Evolutionary conservation across 2,329 filamentous ascomycete species (phyloP).

Genomic region (Fonsecaea nubica): DNA sequence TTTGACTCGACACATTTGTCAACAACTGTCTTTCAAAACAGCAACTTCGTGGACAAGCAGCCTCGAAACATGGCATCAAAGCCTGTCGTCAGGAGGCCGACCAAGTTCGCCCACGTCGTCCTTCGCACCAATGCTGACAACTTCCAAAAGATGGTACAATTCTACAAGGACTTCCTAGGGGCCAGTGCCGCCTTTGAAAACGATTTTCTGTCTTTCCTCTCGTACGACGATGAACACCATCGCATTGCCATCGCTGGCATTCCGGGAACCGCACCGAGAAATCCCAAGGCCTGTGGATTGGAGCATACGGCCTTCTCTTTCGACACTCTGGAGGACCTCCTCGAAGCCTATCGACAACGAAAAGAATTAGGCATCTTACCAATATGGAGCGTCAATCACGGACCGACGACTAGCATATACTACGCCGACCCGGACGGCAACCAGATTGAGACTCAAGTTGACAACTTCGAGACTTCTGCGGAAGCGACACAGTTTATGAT

Average conservation of each 20-base stretch:
- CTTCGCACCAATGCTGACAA: constrained; percentile 21
- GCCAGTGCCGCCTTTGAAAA: constrained; percentile 13
- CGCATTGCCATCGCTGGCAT: constrained; percentile 51
- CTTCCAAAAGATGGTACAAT: constrained; percentile 16
- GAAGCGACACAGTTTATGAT: constrained; percentile 15
- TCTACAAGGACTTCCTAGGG: constrained; percentile 22
- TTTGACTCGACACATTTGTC: too few relatives aligned
- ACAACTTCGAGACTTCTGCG: constrained; percentile 13
- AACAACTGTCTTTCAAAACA: too few relatives aligned
- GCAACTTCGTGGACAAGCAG: too few relatives aligned
- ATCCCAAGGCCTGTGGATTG: background rate
- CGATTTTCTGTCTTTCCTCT: constrained; percentile 15
- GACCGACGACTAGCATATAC: constrained; percentile 56
- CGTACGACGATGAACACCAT: constrained; percentile 42
- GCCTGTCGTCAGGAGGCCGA: constrained; percentile 2
- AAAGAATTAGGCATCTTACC: constrained; percentile 41
- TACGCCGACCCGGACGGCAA: constrained; percentile 60
- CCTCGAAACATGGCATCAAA: background rate
- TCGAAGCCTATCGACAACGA: constrained; percentile 47
- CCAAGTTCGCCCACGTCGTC: constrained; percentile 28
- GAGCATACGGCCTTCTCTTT: constrained; percentile 14
- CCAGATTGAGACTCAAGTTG: constrained; percentile 52
- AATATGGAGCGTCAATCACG: constrained; percentile 56
- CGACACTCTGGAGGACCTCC: constrained; percentile 33
- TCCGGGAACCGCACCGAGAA: constrained; percentile 32